Evolutionary conservation across 1,284 basidiomycete species (phyloP), one percentile per base, ranked within the genome.

Genomic region (Lignosus rhinocerotis): DNA sequence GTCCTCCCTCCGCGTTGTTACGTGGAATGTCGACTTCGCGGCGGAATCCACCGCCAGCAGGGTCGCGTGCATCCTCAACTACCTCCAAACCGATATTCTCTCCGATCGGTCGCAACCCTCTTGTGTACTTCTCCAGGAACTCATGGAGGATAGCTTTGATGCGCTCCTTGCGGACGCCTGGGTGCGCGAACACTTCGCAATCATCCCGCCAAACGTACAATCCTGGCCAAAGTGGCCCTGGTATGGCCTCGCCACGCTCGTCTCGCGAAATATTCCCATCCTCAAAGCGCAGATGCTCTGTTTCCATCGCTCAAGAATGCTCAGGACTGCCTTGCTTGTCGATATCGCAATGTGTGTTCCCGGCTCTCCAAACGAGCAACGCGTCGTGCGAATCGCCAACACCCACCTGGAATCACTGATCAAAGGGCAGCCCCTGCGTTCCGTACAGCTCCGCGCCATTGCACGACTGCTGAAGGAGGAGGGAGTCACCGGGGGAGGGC

Each of bases 401-500:
- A 87, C 87, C 19, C 88, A 90, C 66, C 74, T 90, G 51, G 88
- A 90, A 72, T 87, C 86, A 19, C 66, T 86, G 44, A 73, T 75
- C 0, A 19, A 45, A 0, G 85, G 85, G 0, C 71, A 72, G 19
- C 49, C 62, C 14, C 72, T 71, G 33, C 77, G 88, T 25, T 80
- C 79, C 9, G 69, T 69, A 47, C 88, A 90, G 71, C 63, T 90
- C 61, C 68, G 72, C 33, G 72, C 83, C 43, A 77, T 85, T 51
- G 75, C 79, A 9, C 72, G 76, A 32, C 69, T 81, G 66, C 64
- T 88, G 63, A 76, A 75, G 60, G 75, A 77, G 50, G 64, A 74
- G 16, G 76, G 73, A 0, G 68, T 85, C 12, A 68, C 76, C 30
- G 86, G 82, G 0, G 88, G 50, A 16, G 48, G 86, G 0, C 60